Evolutionary conservation across 2,329 filamentous ascomycete species (phyloP), one percentile per base, ranked within the genome.

Genomic region (Pseudogymnoascus sp.): DNA sequence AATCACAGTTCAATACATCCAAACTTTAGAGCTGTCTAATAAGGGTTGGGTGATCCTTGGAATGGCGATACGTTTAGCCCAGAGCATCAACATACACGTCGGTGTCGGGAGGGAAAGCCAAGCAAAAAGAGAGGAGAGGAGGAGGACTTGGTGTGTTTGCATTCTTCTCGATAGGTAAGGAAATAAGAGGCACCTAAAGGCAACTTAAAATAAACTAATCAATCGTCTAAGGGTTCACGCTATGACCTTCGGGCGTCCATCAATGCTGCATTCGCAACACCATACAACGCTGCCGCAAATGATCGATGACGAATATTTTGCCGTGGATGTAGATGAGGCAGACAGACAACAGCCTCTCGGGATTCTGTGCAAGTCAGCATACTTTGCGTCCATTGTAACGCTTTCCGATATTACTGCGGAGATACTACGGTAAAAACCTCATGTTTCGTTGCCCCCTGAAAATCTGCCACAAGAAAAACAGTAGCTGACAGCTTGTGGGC

Each of bases 41-140:
- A 46, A 62, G 11, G 69, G 69, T 37, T 72, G 70, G 70, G 68
- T 69, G 21, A 66, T 66, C 42, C 64, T 69, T n/a, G 70, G 69
- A 11, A 61, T 69, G 16, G 70, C 70, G 8, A 67, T 72, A 34
- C 68, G 70, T 8, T 65, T 70, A 16, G 70, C 69, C 1, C 70
- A 72, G 62, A 65, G 68, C 7, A 65, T 72, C 14, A 69, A 70
- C 9, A 59, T 72, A 28, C 70, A 72, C 42, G 53, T 68, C 11
- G 63, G 68, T 28, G 60, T 38, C 8, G 40, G 63, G 7, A 38
- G 49, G 8, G 61, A 64, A 37, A 67, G 64, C 23, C 59, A 64
- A 38, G 64, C 61, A 25, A 59, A 64, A 18, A 61, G 64, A 46
- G 65, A 68, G 43, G 63, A 66, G 62, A 60, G 64, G 23, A 62